Evolutionary conservation across 768 basidiomycete genomes (phyloP), one percentile per base, ranked within the genome.

Genomic region (Tulasnella sp.): DNA sequence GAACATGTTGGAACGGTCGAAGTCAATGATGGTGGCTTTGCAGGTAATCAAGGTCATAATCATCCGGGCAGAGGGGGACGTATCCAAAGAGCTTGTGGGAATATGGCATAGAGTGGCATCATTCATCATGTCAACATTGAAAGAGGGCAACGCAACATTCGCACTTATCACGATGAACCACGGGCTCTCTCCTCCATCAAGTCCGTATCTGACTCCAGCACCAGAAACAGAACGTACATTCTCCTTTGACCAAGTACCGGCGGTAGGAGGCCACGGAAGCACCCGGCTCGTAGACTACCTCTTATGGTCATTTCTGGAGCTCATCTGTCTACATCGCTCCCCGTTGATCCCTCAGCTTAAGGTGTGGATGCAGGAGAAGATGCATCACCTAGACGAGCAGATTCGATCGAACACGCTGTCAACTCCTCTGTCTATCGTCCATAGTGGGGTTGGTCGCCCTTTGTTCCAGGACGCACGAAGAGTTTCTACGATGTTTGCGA

Each of bases 271-370:
- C 5, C 5, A n/a, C 27, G 42, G 29, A n/a, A 19, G 21, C 1
- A 44, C 84, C 2, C 75, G 84, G 27, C 71, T 84, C 24, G 71
- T 85, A 4, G 87, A 89, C 67, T 88, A 86, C 63, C 70, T 79
- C 8, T 72, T 83, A 1, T 87, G 85, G 85, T 87, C 86, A 2
- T 68, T 82, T 27, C 70, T 87, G 25, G 83, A 87, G 64, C 74
- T 85, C 55, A 68, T 84, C 17, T 84, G 80, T 62, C 74, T 80
- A 1, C 79, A 77, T 64, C 76, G 83, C 17, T 80, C 72, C 41
- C 84, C 85, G 0, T 73, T 89, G 27, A 71, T 78, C 53, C 70
- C 84, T 27, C 84, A 85, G 63, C 74, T 88, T 70, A 82, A 82
- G 24, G 70, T 80, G 2, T 77, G 85, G 60, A 71, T 78, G n/a